Percentiles rank a stretch among this genome's conserved stretches.
Evolutionary conservation across 345 rosid species (phyloP).

Genomic region (Erucastrum elatum): DNA sequence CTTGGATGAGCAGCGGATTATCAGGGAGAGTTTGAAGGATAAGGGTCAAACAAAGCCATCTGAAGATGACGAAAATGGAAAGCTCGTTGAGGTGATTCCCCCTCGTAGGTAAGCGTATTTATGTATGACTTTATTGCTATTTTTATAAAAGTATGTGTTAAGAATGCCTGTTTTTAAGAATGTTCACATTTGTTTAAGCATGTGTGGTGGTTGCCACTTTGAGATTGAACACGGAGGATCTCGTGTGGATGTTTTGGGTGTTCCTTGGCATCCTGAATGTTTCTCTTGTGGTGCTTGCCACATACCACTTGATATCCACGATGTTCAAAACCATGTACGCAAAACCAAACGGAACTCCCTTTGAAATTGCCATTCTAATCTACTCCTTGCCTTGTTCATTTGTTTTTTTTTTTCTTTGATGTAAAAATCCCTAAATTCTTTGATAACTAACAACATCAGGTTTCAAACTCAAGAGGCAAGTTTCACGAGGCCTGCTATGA

Average conservation of each 20-base stretch:
- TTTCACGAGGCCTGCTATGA: slow-evolving; percentile 28
- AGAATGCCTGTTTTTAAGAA: background rate
- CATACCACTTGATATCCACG: slow-evolving; percentile 56
- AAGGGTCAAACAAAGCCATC: no score
- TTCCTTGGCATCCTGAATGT: slow-evolving; percentile 73
- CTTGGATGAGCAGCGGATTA: background rate
- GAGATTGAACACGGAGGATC: background rate
- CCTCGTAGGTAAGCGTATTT: background rate
- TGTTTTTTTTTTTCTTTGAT: background rate
- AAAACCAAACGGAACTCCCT: background rate
- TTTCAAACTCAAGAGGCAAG: slow-evolving; percentile 36
- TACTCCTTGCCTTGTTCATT: background rate
- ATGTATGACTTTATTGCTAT: background rate
- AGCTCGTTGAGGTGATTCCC: no score
- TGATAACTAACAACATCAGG: slow-evolving; percentile 16
- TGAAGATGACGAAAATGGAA: no score
- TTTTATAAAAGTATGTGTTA: background rate
- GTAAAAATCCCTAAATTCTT: background rate
- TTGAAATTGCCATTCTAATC: background rate
- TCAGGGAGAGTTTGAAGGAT: no score
- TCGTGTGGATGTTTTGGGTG: slow-evolving; percentile 51
- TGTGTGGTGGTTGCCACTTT: background rate
- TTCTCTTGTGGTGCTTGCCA: slow-evolving; percentile 66
- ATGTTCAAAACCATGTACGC: slow-evolving; percentile 43
- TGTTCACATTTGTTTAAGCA: background rate